These are phyloP conservation scores for Ceratocystis harringtonii DNA, from an alignment of 2,329 filamentous ascomycete genomes.

Conservation along the genomic window DNA sequence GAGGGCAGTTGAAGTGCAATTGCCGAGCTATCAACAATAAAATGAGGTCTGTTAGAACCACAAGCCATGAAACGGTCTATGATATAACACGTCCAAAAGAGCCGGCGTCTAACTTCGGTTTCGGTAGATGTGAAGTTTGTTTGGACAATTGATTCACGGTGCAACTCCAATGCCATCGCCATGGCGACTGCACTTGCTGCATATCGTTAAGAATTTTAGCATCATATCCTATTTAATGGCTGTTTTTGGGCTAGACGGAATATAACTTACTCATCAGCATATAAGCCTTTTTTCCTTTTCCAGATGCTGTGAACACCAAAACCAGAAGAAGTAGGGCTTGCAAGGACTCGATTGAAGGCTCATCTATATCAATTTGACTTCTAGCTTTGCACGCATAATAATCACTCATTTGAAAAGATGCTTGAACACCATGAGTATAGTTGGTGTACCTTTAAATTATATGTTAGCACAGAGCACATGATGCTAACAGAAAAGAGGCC, in stretches of 20 bases:
- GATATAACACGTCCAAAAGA: conserved; percentile 82
- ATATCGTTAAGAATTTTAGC: conserved; percentile 24
- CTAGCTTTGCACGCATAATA: conserved; percentile 59
- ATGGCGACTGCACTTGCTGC: conserved; percentile 63
- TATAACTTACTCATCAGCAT: conserved; percentile 58
- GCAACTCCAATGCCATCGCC: conserved; percentile 66
- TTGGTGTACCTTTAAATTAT: conserved; percentile 46
- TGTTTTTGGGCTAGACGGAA: neutral
- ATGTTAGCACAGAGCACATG: conserved; percentile 15
- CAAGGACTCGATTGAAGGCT: conserved; percentile 63
- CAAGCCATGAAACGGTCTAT: conserved; percentile 73
- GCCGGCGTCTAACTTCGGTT: conserved; percentile 58
- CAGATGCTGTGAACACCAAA: conserved; percentile 59
- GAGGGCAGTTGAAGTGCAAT: conserved; percentile 62
- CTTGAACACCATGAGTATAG: conserved; percentile 51
- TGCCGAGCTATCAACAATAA: conserved; percentile 56
- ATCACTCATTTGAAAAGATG: conserved; percentile 52
- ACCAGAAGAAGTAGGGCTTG: conserved; percentile 63
- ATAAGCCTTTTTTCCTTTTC: conserved; percentile 70
- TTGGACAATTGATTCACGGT: conserved; percentile 56
- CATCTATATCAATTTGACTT: conserved; percentile 58
- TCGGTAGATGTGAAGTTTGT: conserved; percentile 29
- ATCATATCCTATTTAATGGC: neutral
- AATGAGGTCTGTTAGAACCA: conserved; percentile 66
- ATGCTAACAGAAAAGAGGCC: neutral